Evolutionary conservation across 108 stramenopile species (phyloP), one percentile per base, ranked within the genome.

Genomic region (Skeletonema marinoi): DNA sequence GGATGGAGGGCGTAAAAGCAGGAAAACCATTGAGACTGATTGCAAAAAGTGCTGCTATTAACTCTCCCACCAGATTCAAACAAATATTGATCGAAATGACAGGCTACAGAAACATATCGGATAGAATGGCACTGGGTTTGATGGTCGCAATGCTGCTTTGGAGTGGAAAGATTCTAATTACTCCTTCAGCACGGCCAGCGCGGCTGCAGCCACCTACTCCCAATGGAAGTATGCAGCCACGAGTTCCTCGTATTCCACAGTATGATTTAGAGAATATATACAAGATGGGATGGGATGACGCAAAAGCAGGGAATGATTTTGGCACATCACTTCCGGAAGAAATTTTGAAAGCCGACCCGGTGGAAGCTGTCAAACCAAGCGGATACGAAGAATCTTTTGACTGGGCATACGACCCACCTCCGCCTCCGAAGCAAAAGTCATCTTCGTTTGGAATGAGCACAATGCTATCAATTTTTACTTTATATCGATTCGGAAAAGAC

Each of bases 261-360:
- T 77, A 77, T 63, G 70, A 77, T 54, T 25, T 78, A 7, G 80
- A 84, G 61, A 69, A 71, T 25, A 84, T 84, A 29, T 84, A 84
- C 63, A 84, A 84, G 67, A 66, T 84, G 29, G 83, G 83, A 21
- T 84, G 68, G 59, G 83, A 84, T 16, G 83, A 84, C 72, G 83
- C 68, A 21, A 71, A 71, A 46, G 54, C 60, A 31, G 83, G 80
- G 4, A 80, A 68, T 19, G 79, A 59, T n/a, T 84, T 81, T 68
- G 80, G 83, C 42, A 38, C 79, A 31, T 80, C 79, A 9, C 41
- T 84, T 12, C 83, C 79, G 0, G 32, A 77, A 32, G 70, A 63
- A 30, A 75, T 74, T 38, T 14, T 64, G 11, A 62, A 42, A 42
- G 67, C 58, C 30, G 74, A 66, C 7, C 44, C 31, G 29, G 30